Percentiles rank a stretch among this genome's conserved stretches.
phyloP scores from a whole-genome alignment of 2,329 filamentous ascomycete species.

The Acrodontium crateriforme region DNA sequence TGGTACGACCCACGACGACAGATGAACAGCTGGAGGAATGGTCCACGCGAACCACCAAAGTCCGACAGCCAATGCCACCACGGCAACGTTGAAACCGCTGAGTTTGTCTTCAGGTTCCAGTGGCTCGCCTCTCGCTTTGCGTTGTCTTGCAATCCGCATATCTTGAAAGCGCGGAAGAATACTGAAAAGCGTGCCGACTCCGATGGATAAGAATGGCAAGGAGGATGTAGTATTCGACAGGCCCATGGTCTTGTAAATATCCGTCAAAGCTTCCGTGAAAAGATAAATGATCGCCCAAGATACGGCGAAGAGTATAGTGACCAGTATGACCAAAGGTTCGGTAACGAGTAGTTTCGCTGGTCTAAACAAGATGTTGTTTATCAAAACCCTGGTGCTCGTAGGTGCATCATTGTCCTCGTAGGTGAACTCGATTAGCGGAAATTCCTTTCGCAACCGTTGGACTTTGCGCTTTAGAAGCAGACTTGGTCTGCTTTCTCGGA shows the following conservation, averaged over 20 bases:
- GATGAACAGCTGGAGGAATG: constrained; percentile 28
- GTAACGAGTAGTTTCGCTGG: constrained; percentile 31
- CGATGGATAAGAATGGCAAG: constrained; percentile 42
- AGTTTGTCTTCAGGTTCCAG: constrained; percentile 35
- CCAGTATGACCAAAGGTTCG: constrained; percentile 33
- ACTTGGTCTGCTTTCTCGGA: not conserved
- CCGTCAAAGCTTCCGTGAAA: constrained; percentile 31
- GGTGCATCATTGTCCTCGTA: constrained; percentile 25
- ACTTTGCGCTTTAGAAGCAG: not conserved
- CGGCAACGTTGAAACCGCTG: constrained; percentile 32
- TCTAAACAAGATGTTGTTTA: constrained; percentile 29
- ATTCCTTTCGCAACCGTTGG: not conserved
- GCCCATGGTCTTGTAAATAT: constrained; percentile 24
- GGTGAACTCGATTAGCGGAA: constrained; percentile 11
- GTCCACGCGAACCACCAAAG: constrained; percentile 37
- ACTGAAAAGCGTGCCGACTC: constrained; percentile 39
- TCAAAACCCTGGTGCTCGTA: too few relatives aligned
- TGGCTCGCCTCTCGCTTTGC: constrained; percentile 9
- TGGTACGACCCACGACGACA: too few relatives aligned
- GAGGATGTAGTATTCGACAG: constrained; percentile 32
- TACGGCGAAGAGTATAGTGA: constrained; percentile 28
- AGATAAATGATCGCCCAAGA: constrained; percentile 36
- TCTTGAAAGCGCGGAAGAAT: constrained; percentile 33
- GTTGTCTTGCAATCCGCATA: constrained; percentile 18
- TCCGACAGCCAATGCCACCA: constrained; percentile 29